Evolutionary conservation across 163 green algal species (phyloP).

Genomic region (Smithsoniella earleae): DNA sequence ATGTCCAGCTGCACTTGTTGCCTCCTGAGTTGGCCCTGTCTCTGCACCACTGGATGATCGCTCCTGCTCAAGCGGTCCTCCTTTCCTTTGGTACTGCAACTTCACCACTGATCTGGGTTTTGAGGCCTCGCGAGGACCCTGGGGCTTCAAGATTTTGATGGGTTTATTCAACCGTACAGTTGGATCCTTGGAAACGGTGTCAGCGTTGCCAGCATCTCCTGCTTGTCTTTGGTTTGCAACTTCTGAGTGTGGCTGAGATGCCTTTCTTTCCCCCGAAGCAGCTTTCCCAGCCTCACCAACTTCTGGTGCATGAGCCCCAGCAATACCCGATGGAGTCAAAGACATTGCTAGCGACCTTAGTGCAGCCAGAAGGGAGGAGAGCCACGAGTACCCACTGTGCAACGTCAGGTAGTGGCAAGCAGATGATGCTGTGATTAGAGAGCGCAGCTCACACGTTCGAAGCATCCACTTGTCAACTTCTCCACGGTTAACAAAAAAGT

Average conservation of each 20-base stretch:
- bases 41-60: neutral
- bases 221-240: no score
- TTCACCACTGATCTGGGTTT: constrained; percentile 29
- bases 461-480: constrained; percentile 29
- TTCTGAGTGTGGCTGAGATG: no score
- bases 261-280: no score
- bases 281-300: no score
- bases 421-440: neutral
- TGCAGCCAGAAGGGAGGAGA: neutral
- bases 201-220: no score
- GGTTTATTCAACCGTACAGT: no score
- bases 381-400: neutral
- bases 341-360: neutral
- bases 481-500: constrained; percentile 24
- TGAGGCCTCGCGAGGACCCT: constrained; percentile 1
- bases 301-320: no score
- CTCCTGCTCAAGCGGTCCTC: neutral
- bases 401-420: constrained; percentile 5
- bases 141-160: constrained; percentile 6
- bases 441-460: constrained; percentile 24
- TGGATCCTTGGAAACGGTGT: no score
- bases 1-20: neutral
- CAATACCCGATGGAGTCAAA: no score
- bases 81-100: constrained; percentile 6
- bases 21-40: neutral